Base-by-base conservation (phyloP, 2,329 filamentous ascomycete genomes). In the Trichoderma sp. region DNA sequence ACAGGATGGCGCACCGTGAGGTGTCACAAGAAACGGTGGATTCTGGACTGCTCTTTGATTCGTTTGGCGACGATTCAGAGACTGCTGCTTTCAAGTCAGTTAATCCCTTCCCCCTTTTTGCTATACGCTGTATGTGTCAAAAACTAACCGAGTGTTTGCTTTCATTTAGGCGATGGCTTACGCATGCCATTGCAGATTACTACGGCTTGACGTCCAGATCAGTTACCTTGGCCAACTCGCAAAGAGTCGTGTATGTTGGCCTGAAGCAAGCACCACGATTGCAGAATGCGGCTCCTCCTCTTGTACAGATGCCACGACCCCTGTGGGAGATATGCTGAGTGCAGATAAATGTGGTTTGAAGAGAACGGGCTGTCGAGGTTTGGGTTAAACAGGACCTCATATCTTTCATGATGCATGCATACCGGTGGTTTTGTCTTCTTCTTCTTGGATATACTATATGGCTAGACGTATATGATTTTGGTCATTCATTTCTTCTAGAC, bases 131-230 rank as follows among this genome's bases (percentile, higher is more conserved):
- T 33, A 24, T n/a, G 19, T n/a, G 24, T 47, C 11, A 5, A 35
- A 65, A n/a, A 14, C 31, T 40, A 55, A 35, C 57, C 1, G 29
- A 27, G 1, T 33, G 14, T 33, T 29, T 11, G 3, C 37, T 14
- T 56, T 5, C 16, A 43, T 43, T 43, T 21, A 95, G 92, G 73
- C 92, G 95, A 72, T 98, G 94, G 92, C 87, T 98, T 66, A 93
- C 96, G 1, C 94, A 98, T 80, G 92, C 92, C 69, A 94, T 98
- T 72, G 95, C 93, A 11, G 88, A 91, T 52, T 98, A 98, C 79
- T 98, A 98, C 77, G 94, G 94, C 56, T 86, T 97, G 68, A 87
- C 89, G 71, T 97, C 94, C 24, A 93, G 90, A 83, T 94, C 92
- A 5, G 88, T 95, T 70, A 91, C 91, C 0, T 86, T 91, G 1